phyloP scores from a whole-genome alignment of 2,329 filamentous ascomycete species.

The Atkinsonella hypoxylon region DNA sequence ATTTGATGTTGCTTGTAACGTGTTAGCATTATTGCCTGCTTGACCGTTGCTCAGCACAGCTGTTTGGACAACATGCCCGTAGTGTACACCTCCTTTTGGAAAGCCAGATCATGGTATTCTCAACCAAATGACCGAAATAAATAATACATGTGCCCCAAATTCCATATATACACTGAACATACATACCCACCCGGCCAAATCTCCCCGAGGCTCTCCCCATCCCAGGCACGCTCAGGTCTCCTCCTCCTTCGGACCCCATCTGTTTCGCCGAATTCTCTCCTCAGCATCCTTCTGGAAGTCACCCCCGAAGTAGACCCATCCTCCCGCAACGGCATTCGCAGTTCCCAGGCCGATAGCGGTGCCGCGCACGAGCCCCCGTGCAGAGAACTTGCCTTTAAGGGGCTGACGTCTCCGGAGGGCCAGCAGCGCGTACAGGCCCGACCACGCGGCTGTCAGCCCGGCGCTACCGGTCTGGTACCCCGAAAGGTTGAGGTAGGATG shows the following conservation, averaged over 20 bases:
- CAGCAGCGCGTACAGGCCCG: conserved; percentile 44
- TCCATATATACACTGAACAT: too few species aligned
- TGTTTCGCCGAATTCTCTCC: conserved; percentile 35
- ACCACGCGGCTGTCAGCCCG: conserved; percentile 43
- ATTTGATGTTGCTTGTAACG: too few species aligned
- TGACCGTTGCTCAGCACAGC: too few species aligned
- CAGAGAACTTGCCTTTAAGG: conserved; percentile 29
- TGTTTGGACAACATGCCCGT: too few species aligned
- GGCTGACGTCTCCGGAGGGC: conserved; percentile 36
- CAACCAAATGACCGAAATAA: too few species aligned
- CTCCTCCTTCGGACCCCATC: conserved; percentile 29
- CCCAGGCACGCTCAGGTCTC: too few species aligned
- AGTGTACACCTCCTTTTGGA: too few species aligned
- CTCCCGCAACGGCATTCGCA: conserved; percentile 36
- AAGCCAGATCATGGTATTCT: too few species aligned
- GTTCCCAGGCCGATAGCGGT: conserved; percentile 36
- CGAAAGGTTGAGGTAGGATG: conserved; percentile 46
- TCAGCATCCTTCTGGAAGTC: conserved; percentile 37
- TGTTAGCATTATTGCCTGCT: too few species aligned
- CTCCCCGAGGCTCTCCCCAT: too few species aligned
- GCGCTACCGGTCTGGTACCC: conserved; percentile 46
- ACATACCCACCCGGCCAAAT: too few species aligned
- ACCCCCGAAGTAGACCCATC: conserved; percentile 39
- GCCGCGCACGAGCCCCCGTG: conserved; percentile 38
- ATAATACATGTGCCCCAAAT: too few species aligned